Conservation (phyloP, 495 filamentous ascomycete genomes). For the Margaritispora aquatica region DNA sequence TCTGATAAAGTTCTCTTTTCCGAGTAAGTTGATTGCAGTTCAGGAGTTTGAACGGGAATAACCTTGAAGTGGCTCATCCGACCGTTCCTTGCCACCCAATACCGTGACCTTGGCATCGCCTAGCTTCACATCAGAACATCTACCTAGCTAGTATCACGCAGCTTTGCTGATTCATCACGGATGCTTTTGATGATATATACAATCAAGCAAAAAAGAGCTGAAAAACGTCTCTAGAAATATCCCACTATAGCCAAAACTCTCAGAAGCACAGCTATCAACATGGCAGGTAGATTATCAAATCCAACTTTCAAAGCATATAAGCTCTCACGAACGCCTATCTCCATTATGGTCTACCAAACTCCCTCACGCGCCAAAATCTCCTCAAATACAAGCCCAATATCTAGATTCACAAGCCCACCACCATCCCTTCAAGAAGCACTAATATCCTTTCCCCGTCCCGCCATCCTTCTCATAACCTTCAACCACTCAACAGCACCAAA, state of each 20-base stretch:
- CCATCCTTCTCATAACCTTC: conserved; percentile 56
- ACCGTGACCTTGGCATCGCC: no score
- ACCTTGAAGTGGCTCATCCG: no score
- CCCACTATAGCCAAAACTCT: not conserved
- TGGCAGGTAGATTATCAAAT: conserved; percentile 2
- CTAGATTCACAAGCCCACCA: conserved; percentile 18
- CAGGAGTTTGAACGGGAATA: no score
- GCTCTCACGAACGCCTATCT: conserved; percentile 7
- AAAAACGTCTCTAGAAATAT: no score
- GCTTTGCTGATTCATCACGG: no score
- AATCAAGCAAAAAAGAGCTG: no score
- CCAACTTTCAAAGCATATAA: conserved; percentile 4
- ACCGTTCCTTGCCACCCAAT: conserved; percentile 64
- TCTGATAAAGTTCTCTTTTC: no score
- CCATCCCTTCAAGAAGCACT: conserved; percentile 10
- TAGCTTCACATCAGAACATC: no score
- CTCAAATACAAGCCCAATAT: not conserved
- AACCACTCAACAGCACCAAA: conserved; percentile 55
- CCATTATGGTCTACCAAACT: conserved; percentile 7
- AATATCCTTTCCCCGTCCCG: conserved; percentile 47
- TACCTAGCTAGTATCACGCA: no score
- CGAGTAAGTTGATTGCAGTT: no score
- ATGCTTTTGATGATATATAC: no score
- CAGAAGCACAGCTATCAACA: not conserved
- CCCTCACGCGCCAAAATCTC: not conserved